Conservation (phyloP, 495 filamentous ascomycete species). For the Aspergillus asperescens region DNA sequence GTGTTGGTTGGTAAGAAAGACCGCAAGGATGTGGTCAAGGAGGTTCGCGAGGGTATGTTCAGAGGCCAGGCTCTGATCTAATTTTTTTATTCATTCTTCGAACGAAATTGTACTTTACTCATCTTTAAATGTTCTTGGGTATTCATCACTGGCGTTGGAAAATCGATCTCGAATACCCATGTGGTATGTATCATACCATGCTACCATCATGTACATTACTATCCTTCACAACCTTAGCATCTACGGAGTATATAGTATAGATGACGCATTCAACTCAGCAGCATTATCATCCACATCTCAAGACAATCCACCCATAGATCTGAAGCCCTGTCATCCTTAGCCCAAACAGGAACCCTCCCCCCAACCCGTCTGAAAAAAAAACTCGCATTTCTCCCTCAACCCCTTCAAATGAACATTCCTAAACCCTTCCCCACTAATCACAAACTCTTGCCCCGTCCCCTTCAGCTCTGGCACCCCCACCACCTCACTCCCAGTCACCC, state of each 20-base stretch:
- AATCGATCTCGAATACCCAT: conserved; percentile 4
- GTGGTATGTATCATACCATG: background rate
- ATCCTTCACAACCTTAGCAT: background rate
- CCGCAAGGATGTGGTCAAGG: conserved; percentile 80
- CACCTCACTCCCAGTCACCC: conserved; percentile 44
- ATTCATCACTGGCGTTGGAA: conserved; percentile 1
- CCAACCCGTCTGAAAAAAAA: conserved; percentile 54
- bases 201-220: background rate
- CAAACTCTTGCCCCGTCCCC: conserved; percentile 43
- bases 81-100: conserved; percentile 1
- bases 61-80: conserved; percentile 81
- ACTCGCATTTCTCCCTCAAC: conserved; percentile 47
- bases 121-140: background rate
- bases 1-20: conserved; percentile 88
- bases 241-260: background rate
- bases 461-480: conserved; percentile 42
- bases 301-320: too few species aligned
- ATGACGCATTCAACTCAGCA: background rate
- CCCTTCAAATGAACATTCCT: conserved; percentile 28
- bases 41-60: conserved; percentile 93
- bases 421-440: conserved; percentile 43
- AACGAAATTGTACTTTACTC: background rate
- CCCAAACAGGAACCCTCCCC: conserved; percentile 33
- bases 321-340: too few species aligned
- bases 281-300: too few species aligned